These are phyloP conservation scores for Arabidopsis thaliana DNA, from an alignment of 345 rosid species.

Conservation along the genomic window TAIR10.1 NC_003074.8:22118001-22118500, in stretches of 20 bases:
- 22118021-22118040: constrained; percentile 55
- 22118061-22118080: neutral
- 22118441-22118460: too few relatives aligned
- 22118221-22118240: neutral
- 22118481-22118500: too few relatives aligned
- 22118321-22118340: neutral
- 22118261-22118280: neutral
- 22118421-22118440: too few relatives aligned
- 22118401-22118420: too few relatives aligned
- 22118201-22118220: neutral
- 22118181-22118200: constrained; percentile 7
- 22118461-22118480: too few relatives aligned
- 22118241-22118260: neutral
- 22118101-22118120: neutral
- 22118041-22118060: constrained; percentile 49
- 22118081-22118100: neutral
- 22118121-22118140: neutral
- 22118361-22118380: too few relatives aligned
- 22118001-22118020: constrained; percentile 43
- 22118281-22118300: neutral
- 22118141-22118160: neutral
- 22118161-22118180: neutral
- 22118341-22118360: too few relatives aligned
- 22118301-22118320: neutral
- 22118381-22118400: too few relatives aligned